phyloP scores from a whole-genome alignment of 2,329 filamentous ascomycete species.

The Celoporthe dispersa region DNA sequence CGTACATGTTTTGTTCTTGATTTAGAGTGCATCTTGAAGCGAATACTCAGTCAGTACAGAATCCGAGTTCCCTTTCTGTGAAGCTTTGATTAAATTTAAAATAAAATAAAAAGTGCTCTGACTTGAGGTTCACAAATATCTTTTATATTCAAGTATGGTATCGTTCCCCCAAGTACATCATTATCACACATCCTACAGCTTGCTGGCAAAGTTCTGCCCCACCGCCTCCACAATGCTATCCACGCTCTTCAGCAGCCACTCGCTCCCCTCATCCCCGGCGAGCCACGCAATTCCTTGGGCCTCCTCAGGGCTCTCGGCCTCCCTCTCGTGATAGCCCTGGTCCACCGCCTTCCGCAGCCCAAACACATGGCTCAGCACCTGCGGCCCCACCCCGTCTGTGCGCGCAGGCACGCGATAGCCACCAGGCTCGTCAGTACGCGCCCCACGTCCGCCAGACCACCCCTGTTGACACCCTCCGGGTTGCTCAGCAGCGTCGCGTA shows the following conservation, averaged over 20 bases:
- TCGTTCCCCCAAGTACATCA: neutral
- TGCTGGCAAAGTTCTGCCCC: slow-evolving; percentile 47
- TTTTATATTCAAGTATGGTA: neutral
- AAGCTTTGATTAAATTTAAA: no score
- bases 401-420: slow-evolving; percentile 73
- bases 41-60: no score
- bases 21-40: no score
- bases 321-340: slow-evolving; percentile 26
- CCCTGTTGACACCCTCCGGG: slow-evolving; percentile 52
- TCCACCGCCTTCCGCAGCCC: slow-evolving; percentile 77
- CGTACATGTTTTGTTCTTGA: no score
- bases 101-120: no score
- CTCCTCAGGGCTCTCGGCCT: slow-evolving; percentile 35
- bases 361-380: slow-evolving; percentile 82
- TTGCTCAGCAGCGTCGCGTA: slow-evolving; percentile 77
- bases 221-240: slow-evolving; percentile 51
- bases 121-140: neutral
- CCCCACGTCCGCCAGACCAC: slow-evolving; percentile 61
- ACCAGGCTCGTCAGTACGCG: slow-evolving; percentile 74
- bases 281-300: slow-evolving; percentile 47
- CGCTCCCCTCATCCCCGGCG: slow-evolving; percentile 50
- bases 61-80: no score
- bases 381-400: slow-evolving; percentile 81
- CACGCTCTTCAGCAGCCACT: slow-evolving; percentile 51
- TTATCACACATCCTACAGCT: slow-evolving; percentile 31